Evolutionary conservation across 2,329 filamentous ascomycete genomes (phyloP).

Genomic region (Grosmannia clavigera): DNA sequence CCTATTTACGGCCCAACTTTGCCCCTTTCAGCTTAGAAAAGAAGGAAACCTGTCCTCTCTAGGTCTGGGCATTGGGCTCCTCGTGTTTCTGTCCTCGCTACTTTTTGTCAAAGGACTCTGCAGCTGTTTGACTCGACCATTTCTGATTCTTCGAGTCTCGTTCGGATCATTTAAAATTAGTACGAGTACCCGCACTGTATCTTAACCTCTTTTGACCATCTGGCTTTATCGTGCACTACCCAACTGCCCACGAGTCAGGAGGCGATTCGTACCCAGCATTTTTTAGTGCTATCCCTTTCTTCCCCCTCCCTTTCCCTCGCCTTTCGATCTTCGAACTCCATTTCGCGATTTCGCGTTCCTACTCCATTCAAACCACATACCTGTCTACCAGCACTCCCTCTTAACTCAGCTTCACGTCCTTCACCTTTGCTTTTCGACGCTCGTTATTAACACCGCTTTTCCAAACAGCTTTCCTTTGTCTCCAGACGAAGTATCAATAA

Average conservation of each 20-base stretch:
- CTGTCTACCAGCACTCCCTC: not conserved
- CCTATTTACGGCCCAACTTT: not conserved
- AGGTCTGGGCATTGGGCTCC: not conserved
- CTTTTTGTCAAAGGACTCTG: not conserved
- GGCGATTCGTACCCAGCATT: not conserved
- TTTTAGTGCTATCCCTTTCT: slow-evolving; percentile 1
- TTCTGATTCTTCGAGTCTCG: not conserved
- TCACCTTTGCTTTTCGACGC: not conserved
- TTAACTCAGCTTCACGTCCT: not conserved
- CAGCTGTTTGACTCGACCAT: not conserved
- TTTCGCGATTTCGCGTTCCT: not conserved
- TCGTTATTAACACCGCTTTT: slow-evolving; percentile 7
- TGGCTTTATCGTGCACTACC: not conserved
- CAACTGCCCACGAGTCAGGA: not conserved
- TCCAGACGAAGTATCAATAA: not conserved
- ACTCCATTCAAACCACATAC: not conserved
- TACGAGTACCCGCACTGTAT: not conserved
- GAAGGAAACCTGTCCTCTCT: slow-evolving; percentile 3
- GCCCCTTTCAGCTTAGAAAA: not conserved
- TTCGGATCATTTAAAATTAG: not conserved
- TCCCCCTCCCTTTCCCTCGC: not conserved
- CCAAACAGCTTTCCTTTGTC: slow-evolving; percentile 1
- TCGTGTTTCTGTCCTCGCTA: not conserved
- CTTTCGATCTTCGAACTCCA: not conserved
- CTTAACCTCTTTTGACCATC: not conserved